phyloP scores from a whole-genome alignment of 257 asterid species.

The Nicotiana sylvestris region DNA sequence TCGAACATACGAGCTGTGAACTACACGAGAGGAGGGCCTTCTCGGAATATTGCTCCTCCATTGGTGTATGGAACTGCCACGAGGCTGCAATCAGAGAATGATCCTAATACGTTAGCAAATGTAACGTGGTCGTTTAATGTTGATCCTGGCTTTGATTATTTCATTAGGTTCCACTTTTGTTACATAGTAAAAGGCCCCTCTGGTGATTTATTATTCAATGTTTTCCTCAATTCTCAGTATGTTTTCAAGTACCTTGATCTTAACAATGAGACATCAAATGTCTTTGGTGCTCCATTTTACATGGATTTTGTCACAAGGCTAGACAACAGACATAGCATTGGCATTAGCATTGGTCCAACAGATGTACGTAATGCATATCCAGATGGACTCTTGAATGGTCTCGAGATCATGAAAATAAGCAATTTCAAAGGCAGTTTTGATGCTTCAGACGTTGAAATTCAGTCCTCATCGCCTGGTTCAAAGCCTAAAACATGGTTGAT shows the following conservation, averaged over 20 bases:
- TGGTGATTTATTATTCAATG: conserved; percentile 16
- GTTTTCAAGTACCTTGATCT: conserved; percentile 28
- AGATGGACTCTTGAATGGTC: conserved; percentile 33
- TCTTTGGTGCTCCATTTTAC: conserved; percentile 26
- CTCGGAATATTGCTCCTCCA: conserved; percentile 25
- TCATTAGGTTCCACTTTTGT: conserved; percentile 36
- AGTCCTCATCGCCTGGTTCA: conserved; percentile 9
- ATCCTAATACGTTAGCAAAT: conserved; percentile 14
- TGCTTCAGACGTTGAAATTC: conserved; percentile 24
- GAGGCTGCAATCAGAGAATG: conserved; percentile 3
- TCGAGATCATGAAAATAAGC: conserved; percentile 48
- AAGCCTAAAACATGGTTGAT: conserved; percentile 32
- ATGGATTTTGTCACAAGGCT: conserved; percentile 23
- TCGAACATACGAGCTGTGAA: conserved; percentile 16
- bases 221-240: conserved; percentile 23
- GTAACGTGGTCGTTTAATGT: conserved; percentile 33
- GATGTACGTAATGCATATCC: conserved; percentile 13
- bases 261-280: conserved; percentile 10
- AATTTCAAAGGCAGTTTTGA: conserved; percentile 27
- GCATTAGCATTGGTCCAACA: conserved; percentile 29
- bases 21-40: conserved; percentile 18
- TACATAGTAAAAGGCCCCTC: conserved; percentile 16
- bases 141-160: conserved; percentile 36
- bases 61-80: conserved; percentile 34
- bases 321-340: conserved; percentile 4